A percentile compares a stretch with the other conserved stretches of the same genome.
Evolutionary conservation across 1,139 yeast genomes (phyloP).

Genomic region (Zygosaccharomyces pseudobailii): DNA sequence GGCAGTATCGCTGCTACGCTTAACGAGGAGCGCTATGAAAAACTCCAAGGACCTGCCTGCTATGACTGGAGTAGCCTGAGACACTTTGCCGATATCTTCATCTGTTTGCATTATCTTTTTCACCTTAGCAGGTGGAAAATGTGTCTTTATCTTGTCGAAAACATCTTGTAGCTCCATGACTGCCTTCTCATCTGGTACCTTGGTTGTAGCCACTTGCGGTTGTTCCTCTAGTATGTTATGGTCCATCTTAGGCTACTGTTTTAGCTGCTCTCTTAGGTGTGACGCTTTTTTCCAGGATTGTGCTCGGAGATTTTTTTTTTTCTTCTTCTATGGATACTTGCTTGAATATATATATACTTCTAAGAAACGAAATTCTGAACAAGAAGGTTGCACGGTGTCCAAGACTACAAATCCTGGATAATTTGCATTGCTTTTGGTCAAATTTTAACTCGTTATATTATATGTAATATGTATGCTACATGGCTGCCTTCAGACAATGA

Average conservation of each 20-base stretch:
- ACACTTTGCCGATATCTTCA: constrained; percentile 97
- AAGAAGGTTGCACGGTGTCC: too few relatives aligned
- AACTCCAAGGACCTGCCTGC: constrained; percentile 93
- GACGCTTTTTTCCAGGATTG: not conserved
- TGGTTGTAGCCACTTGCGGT: not conserved
- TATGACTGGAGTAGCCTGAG: constrained; percentile 96
- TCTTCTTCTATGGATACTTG: not conserved
- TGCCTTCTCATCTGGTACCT: constrained; percentile 2
- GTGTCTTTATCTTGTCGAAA: constrained; percentile 61
- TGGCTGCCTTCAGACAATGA: constrained; percentile 61
- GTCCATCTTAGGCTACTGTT: not conserved
- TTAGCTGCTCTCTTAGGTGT: not conserved
- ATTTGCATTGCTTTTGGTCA: too few relatives aligned
- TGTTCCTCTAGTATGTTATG: constrained; percentile 3
- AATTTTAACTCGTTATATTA: not conserved
- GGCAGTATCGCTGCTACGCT: constrained; percentile 77
- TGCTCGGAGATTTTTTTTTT: not conserved
- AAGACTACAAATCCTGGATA: too few relatives aligned
- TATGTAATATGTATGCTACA: not conserved
- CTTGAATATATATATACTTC: not conserved
- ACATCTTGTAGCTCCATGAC: constrained; percentile 20
- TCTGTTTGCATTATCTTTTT: constrained; percentile 97
- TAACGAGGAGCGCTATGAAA: constrained; percentile 85
- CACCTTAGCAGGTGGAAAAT: constrained; percentile 95
- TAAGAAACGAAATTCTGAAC: not conserved